Conservation (phyloP, 306 rosid genomes). For the Prunus salicina region DNA sequence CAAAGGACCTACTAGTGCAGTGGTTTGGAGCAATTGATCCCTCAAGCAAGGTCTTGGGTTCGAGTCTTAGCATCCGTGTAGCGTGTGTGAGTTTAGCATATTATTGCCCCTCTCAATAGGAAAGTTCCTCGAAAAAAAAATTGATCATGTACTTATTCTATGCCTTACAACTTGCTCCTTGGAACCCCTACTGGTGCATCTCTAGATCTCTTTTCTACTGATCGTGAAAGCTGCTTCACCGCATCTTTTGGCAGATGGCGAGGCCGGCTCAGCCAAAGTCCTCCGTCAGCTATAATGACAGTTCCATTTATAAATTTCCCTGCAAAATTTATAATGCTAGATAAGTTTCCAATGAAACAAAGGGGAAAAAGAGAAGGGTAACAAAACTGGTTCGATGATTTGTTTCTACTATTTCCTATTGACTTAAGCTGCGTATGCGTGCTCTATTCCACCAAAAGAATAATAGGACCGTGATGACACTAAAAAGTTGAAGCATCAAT, state of each 20-base stretch:
- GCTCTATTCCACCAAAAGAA: background rate
- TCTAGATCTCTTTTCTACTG: constrained; percentile 81
- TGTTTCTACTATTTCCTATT: background rate
- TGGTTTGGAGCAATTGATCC: too few relatives aligned
- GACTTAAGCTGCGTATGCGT: background rate
- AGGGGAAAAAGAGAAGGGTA: background rate
- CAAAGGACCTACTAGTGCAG: too few relatives aligned
- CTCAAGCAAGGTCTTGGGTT: too few relatives aligned
- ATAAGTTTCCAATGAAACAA: background rate
- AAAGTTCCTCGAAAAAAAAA: background rate
- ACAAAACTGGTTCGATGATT: background rate
- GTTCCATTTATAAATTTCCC: constrained; percentile 83
- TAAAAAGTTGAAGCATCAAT: background rate
- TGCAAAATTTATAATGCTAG: constrained; percentile 37
- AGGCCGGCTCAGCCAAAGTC: constrained; percentile 87
- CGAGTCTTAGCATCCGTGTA: too few relatives aligned
- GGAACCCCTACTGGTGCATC: constrained; percentile 57
- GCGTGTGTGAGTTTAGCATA: too few relatives aligned
- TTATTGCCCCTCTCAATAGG: too few relatives aligned
- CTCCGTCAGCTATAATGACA: constrained; percentile 69
- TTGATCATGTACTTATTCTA: background rate
- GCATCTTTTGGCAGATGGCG: constrained; percentile 77
- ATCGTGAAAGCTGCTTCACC: constrained; percentile 68
- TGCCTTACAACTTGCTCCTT: constrained; percentile 65
- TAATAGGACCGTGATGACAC: background rate